Base-by-base conservation (phyloP, 129 eudicot genomes). In the Sambucus nigra region DNA sequence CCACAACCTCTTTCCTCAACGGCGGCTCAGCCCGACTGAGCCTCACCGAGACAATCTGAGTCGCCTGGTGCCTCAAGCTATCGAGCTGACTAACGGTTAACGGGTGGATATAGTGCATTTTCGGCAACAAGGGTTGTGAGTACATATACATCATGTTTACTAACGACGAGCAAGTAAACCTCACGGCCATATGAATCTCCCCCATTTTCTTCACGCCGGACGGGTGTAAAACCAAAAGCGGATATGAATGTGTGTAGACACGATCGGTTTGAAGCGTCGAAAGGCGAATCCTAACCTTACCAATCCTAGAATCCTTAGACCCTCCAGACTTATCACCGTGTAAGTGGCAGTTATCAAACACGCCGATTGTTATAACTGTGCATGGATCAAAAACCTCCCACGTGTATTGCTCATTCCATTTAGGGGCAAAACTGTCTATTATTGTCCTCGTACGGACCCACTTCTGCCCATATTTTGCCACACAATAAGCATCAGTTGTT, bases 171-270 rank as follows among this genome's bases (percentile, higher is more conserved):
- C 71, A 76, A 14, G 71, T 66, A 33, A 76, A 76, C 26, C 82
- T 58, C 53, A 76, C 82, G 18, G 82, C 82, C 42, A 76, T 53
- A 21, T 76, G 82, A 19, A 76, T 71, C 47, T 76, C 82, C 9
- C 82, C 77, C 82, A 70, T 70, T 49, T 76, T 76, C 48, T 76
- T 70, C n/a, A 76, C 77, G 5, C 82, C 82, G 9, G 63, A 32
- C 56, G 78, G 67, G 2, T 74, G 62, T 23, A 76, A 51, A n/a
- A 71, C 77, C 41, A 76, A 51, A 5, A 76, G 74, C 12, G 82
- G 82, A 25, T 76, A 76, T 12, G 67, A 60, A 53, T 76, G 82
- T 13, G 82, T 76, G 32, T 76, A 76, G n/a, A 76, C 74, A 23
- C 82, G 73, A 40, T 63, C 77, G 0, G 74, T 61, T 51, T 76